These are phyloP conservation scores for Punica granatum DNA, from an alignment of 345 rosid genomes.

Conservation along the genomic window DNA sequence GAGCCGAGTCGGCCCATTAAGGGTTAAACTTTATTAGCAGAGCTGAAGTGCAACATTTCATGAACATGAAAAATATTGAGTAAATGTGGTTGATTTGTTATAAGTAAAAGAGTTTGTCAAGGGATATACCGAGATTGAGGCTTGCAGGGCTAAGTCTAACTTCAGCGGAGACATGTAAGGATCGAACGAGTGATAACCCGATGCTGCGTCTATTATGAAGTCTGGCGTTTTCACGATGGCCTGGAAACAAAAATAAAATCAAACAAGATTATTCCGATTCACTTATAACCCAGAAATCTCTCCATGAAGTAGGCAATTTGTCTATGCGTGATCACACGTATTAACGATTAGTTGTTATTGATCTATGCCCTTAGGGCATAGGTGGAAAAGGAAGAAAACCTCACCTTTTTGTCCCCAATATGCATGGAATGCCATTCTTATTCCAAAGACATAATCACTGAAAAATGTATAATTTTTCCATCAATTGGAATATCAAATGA, in stretches of 20 bases:
- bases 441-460: too few relatives aligned
- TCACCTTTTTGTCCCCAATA: too few relatives aligned
- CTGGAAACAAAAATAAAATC: too few relatives aligned
- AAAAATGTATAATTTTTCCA: too few relatives aligned
- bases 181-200: conserved; percentile 85
- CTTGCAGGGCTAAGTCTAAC: conserved; percentile 70
- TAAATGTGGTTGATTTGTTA: conserved; percentile 17
- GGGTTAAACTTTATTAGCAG: conserved; percentile 52
- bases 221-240: conserved; percentile 54
- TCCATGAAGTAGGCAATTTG: too few relatives aligned
- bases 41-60: conserved; percentile 76
- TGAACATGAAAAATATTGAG: conserved; percentile 14
- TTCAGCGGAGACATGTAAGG: conserved; percentile 68
- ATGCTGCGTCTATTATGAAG: conserved; percentile 77
- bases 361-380: too few relatives aligned
- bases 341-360: too few relatives aligned
- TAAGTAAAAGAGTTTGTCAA: background rate
- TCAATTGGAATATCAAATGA: too few relatives aligned
- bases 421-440: too few relatives aligned
- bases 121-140: conserved; percentile 43
- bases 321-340: too few relatives aligned
- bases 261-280: background rate
- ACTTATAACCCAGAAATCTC: background rate
- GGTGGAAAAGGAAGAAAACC: too few relatives aligned
- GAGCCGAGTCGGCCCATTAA: too few relatives aligned